Evolutionary conservation across 140 eudicot species (phyloP).

Genomic region (Senecio squalidus): DNA sequence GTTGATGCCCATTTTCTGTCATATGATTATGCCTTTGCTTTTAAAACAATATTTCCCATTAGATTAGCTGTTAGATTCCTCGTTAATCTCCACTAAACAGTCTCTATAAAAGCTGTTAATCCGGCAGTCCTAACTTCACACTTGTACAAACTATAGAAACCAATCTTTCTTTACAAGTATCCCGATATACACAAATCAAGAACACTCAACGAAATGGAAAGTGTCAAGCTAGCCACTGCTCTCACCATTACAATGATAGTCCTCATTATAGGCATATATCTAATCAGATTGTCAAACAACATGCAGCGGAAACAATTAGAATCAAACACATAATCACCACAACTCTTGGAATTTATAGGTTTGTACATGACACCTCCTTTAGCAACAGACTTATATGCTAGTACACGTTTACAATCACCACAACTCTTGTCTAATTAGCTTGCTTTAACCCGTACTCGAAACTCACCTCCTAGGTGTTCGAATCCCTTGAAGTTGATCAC

Average conservation of each 20-base stretch:
- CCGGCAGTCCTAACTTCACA: background rate
- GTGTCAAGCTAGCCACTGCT: slow-evolving; percentile 21
- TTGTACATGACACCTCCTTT: too few species aligned
- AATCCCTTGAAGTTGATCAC: too few species aligned
- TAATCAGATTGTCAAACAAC: too few species aligned
- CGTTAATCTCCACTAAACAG: slow-evolving; percentile 3
- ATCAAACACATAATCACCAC: too few species aligned
- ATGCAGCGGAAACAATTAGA: too few species aligned
- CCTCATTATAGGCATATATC: slow-evolving; percentile 22
- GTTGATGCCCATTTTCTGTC: slow-evolving; percentile 24
- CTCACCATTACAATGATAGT: slow-evolving; percentile 17
- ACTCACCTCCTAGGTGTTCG: too few species aligned
- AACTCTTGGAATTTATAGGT: too few species aligned
- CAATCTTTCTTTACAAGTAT: slow-evolving; percentile 4
- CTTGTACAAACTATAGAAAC: slow-evolving; percentile 1
- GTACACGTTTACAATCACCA: too few species aligned
- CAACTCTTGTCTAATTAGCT: too few species aligned
- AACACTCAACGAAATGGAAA: slow-evolving; percentile 11
- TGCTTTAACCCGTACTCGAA: too few species aligned
- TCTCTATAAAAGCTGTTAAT: slow-evolving; percentile 5
- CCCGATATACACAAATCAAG: background rate
- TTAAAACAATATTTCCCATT: slow-evolving; percentile 19
- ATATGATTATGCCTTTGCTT: slow-evolving; percentile 12
- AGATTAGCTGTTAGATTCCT: slow-evolving; percentile 37
- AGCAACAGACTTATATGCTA: too few species aligned